Base-by-base conservation (phyloP, 306 rosid species). In the Arachis stenosperma region DNA sequence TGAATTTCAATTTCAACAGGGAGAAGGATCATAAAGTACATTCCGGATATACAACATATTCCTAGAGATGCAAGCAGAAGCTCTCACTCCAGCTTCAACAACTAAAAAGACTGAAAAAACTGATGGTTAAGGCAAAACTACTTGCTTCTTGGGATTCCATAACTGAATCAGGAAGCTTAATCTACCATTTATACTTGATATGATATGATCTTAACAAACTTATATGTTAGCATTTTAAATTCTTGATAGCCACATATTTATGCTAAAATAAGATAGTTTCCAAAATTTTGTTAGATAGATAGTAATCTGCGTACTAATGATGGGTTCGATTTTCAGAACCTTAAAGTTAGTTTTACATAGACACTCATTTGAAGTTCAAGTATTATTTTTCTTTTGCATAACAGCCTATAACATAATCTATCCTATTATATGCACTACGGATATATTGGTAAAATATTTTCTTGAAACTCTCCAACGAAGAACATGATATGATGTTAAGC, bases 51-150 rank as follows among this genome's bases (percentile, higher is more conserved):
- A 67, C 81, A 40, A 11, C 86, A 84, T 61, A 74, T 87, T 59
- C 89, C 88, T 3, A 88, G 77, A 79, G 89, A 84, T 11, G 70
- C 81, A 15, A 73, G 67, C 60, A 74, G 84, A 78, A 81, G 62
- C 66, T 65, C 79, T 17, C 17, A 15, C 17, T 15, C 17, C 17
- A 15, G 17, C 17, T 15, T 15, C 17, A 15, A 15, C 17, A 15
- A 15, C 17, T 15, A 15, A 15, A 15, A 15, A 15, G 17, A 15
- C 17, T 15, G 17, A 15, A 15, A 15, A 15, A 15, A 15, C 17
- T 15, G 17, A 15, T 15, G 17, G 17, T 15, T 15, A 15, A 15
- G 17, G 17, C 17, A 15, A 15, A 15, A 15, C 17, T 15, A 15
- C 17, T 15, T 15, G 17, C 17, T 15, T 15, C n/a, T n/a, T 62